Base-by-base conservation (phyloP, 352 stramenopile species). In the Phytophthora pseudosyringae region DNA sequence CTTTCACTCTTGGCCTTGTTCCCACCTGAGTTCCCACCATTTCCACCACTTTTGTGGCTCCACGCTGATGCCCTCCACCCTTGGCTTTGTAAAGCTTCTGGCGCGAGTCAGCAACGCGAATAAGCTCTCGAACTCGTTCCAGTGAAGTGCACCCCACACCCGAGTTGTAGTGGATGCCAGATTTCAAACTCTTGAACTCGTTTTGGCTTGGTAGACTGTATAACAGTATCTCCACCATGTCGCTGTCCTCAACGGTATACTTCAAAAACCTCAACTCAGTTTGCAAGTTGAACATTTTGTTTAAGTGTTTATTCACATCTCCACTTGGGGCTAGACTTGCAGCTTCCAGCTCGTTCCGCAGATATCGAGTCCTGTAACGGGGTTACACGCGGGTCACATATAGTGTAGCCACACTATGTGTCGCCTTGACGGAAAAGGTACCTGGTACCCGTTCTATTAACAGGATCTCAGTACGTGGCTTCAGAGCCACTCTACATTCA, bases 221-320 rank as follows among this genome's bases (percentile, higher is more conserved):
- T 5, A 46, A 15, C 33, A 52, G 25, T 21, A 62, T 54, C 21
- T 62, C 41, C 32, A 62, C 43, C 54, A 62, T 62, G 25, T 54
- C 41, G 15, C 45, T 62, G 21, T 62, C 54, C 13, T 52, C 43
- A 11, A 62, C 41, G n/a, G 21, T 46, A 46, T 61, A 52, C 41
- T 61, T 9, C 43, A 61, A 44, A 13, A 16, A 43, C 16, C 9
- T 6, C 32, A 61, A 44, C 21, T 61, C 53, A 38, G 16, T 16
- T 18, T 16, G 18, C 12, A 53, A 28, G 21, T 61, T 61, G 35
- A 61, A 61, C 43, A 59, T 61, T 32, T 61, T 61, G n/a, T 31
- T 52, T 11, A 61, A 5, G 11, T 61, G 53, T 13, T 38, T 28
- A 46, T 61, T 62, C 18, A 53, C 32, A 53, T 53, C 43, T 53